Evolutionary conservation across 2,329 filamentous ascomycete genomes (phyloP).

Genomic region (Cryphonectria radicalis): DNA sequence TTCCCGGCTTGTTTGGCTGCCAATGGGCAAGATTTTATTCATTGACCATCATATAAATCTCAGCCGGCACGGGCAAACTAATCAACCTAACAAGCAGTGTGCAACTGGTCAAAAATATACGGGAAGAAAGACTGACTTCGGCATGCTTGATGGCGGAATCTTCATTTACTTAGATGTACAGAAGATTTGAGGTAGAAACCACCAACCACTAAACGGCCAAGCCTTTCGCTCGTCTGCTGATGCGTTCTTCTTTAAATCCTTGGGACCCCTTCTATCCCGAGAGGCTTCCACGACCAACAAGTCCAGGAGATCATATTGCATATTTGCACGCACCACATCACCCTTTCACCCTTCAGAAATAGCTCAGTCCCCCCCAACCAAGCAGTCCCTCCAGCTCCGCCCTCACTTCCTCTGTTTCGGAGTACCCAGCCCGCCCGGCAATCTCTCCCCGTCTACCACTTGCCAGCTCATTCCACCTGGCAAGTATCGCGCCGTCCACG

Average conservation of each 20-base stretch:
- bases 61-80: background rate
- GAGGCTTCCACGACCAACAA: background rate
- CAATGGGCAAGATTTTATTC: too few relatives aligned
- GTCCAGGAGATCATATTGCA: background rate
- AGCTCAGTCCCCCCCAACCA: conserved; percentile 66
- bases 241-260: background rate
- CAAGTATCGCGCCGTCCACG: conserved; percentile 77
- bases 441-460: conserved; percentile 74
- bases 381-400: conserved; percentile 69
- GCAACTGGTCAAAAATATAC: background rate
- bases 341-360: conserved; percentile 44
- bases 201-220: background rate
- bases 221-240: background rate
- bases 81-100: background rate
- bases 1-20: too few relatives aligned
- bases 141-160: background rate
- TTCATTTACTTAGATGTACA: background rate
- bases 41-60: background rate
- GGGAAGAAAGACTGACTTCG: background rate
- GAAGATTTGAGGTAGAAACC: too few relatives aligned
- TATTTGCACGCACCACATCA: background rate
- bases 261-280: background rate
- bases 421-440: conserved; percentile 71
- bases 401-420: conserved; percentile 67
- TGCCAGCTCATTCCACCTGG: conserved; percentile 76